Conservation (phyloP, 148 eudicot species). For the Diospyros lotus region DNA sequence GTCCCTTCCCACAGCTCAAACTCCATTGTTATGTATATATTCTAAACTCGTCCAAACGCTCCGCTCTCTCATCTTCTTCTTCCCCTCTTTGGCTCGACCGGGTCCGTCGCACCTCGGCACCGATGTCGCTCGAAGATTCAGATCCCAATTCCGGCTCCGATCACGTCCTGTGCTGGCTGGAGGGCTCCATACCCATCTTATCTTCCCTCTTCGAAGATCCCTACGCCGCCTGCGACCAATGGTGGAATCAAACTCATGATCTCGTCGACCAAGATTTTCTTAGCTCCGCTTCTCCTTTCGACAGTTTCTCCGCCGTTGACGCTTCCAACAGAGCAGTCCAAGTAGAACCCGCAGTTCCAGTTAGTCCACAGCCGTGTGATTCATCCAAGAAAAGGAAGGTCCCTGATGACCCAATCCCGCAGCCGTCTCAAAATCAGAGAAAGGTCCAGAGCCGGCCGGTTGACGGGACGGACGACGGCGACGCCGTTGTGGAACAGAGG, state of each 20-base stretch:
- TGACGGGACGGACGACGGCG: constrained; percentile 19
- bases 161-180: constrained; percentile 33
- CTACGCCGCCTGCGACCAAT: constrained; percentile 20
- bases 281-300: constrained; percentile 17
- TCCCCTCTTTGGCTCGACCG: background rate
- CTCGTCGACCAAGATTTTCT: constrained; percentile 23
- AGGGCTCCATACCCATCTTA: constrained; percentile 21
- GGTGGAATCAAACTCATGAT: constrained; percentile 27
- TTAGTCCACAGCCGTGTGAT: constrained; percentile 21
- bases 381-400: constrained; percentile 40
- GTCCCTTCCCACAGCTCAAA: constrained; percentile 24
- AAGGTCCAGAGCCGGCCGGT: constrained; percentile 22
- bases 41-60: background rate
- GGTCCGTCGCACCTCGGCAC: too few species aligned
- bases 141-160: constrained; percentile 27
- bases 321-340: constrained; percentile 21
- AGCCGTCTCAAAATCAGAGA: constrained; percentile 4
- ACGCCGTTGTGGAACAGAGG: constrained; percentile 11
- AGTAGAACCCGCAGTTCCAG: constrained; percentile 10
- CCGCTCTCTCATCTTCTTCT: background rate
- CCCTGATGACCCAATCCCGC: constrained; percentile 12
- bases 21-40: background rate
- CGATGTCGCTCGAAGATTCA: constrained; percentile 30
- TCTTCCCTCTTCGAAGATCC: constrained; percentile 32
- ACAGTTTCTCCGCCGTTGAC: constrained; percentile 11